Conservation (phyloP, 108 stramenopile species). For the Fistulifera solaris region DNA sequence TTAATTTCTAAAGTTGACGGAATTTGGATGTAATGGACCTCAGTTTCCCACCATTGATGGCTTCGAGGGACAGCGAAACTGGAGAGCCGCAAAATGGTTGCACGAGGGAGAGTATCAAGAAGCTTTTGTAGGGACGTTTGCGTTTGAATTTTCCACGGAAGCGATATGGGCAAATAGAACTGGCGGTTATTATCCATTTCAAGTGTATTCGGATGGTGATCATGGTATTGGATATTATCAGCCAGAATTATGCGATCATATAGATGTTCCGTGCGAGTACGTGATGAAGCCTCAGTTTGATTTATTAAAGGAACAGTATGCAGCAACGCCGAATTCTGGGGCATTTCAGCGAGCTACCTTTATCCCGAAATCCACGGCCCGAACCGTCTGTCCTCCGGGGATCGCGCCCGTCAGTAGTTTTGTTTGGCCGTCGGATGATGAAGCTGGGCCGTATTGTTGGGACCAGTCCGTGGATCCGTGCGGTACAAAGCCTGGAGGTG, state of each 20-base stretch:
- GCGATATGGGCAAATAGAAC: slow-evolving; percentile 3
- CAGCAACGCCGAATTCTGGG: no score
- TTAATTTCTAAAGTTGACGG: slow-evolving; percentile 29
- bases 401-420: slow-evolving; percentile 12
- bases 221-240: slow-evolving; percentile 30
- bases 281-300: slow-evolving; percentile 15
- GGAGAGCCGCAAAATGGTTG: slow-evolving; percentile 14
- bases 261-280: slow-evolving; percentile 12
- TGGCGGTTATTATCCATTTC: slow-evolving; percentile 16
- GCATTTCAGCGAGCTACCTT: no score
- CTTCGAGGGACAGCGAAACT: slow-evolving; percentile 32
- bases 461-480: no score
- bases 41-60: slow-evolving; percentile 27
- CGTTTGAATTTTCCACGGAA: slow-evolving; percentile 38
- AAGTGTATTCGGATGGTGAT: slow-evolving; percentile 8
- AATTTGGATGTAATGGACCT: slow-evolving; percentile 31
- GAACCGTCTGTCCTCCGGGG: slow-evolving; percentile 12
- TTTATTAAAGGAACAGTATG: slow-evolving; percentile 5
- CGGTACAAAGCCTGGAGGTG: no score
- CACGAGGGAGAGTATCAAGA: slow-evolving; percentile 11
- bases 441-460: no score
- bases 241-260: slow-evolving; percentile 21
- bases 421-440: slow-evolving; percentile 16
- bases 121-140: slow-evolving; percentile 35
- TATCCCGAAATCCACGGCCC: not conserved